phyloP scores from a whole-genome alignment of 2,329 filamentous ascomycete species.

The Xylaria arbuscula region DNA sequence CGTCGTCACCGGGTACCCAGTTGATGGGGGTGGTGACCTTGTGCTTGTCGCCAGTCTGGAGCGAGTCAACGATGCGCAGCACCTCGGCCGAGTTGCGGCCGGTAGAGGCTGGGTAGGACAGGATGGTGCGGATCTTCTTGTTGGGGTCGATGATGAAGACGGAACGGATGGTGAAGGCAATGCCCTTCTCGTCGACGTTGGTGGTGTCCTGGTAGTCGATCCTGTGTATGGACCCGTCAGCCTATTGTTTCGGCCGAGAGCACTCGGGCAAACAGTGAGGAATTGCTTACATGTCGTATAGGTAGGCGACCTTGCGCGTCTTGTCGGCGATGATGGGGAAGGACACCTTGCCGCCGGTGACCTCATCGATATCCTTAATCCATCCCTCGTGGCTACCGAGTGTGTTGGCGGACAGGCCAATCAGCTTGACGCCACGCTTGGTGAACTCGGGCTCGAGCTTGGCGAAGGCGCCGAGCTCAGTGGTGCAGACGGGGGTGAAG shows the following conservation, averaged over 20 bases:
- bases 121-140: slow-evolving; percentile 92
- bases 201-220: slow-evolving; percentile 83
- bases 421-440: slow-evolving; percentile 89
- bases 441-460: slow-evolving; percentile 89
- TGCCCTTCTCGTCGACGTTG: slow-evolving; percentile 83
- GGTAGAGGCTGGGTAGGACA: slow-evolving; percentile 91
- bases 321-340: slow-evolving; percentile 89
- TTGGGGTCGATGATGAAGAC: slow-evolving; percentile 95
- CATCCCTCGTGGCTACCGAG: slow-evolving; percentile 85
- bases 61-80: slow-evolving; percentile 80
- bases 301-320: slow-evolving; percentile 77
- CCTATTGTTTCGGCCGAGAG: slow-evolving; percentile 4
- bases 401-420: slow-evolving; percentile 89
- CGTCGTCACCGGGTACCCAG: slow-evolving; percentile 89
- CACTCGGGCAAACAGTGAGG: background rate
- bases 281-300: slow-evolving; percentile 77
- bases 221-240: slow-evolving; percentile 54
- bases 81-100: slow-evolving; percentile 86
- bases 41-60: slow-evolving; percentile 88
- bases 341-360: slow-evolving; percentile 73
- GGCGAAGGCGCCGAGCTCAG: slow-evolving; percentile 91
- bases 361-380: slow-evolving; percentile 90
- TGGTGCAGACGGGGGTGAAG: slow-evolving; percentile 96
- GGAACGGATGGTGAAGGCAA: slow-evolving; percentile 93
- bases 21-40: slow-evolving; percentile 89